phyloP scores from a whole-genome alignment of 2,329 filamentous ascomycete genomes.

The Beauveria varroae region DNA sequence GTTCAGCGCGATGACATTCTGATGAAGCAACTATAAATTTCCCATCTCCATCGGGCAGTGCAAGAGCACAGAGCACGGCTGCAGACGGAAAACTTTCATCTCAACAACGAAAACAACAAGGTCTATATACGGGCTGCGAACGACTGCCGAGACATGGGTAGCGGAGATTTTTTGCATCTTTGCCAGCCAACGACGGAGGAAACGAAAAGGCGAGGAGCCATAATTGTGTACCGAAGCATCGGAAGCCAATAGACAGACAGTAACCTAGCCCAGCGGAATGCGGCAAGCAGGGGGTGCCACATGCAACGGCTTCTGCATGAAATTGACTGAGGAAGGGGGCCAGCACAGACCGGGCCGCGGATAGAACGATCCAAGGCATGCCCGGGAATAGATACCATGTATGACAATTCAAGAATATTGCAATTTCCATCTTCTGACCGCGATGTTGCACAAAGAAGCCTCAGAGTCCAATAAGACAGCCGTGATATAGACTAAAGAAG shows the following conservation, averaged over 20 bases:
- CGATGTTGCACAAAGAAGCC: too few species aligned
- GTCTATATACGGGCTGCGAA: too few species aligned
- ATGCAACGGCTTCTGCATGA: not conserved
- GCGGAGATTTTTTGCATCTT: too few species aligned
- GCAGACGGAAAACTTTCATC: too few species aligned
- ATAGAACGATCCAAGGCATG: not conserved
- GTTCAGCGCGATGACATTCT: constrained; percentile 37
- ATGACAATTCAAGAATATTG: not conserved
- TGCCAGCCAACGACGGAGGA: too few species aligned
- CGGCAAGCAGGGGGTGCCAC: not conserved
- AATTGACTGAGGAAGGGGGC: not conserved
- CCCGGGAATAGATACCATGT: not conserved
- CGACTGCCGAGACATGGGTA: too few species aligned
- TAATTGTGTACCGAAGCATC: not conserved
- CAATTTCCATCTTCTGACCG: not conserved
- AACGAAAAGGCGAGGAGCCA: too few species aligned
- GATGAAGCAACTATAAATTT: constrained; percentile 22
- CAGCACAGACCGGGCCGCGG: not conserved
- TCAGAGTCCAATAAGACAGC: too few species aligned
- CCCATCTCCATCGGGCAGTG: not conserved
- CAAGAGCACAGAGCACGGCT: not conserved
- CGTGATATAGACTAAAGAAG: too few species aligned
- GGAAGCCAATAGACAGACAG: not conserved
- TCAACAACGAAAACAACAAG: too few species aligned
- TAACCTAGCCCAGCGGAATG: too few species aligned